Conservation (phyloP, 2,329 filamentous ascomycete species). For the Escovopsis sp. region DNA sequence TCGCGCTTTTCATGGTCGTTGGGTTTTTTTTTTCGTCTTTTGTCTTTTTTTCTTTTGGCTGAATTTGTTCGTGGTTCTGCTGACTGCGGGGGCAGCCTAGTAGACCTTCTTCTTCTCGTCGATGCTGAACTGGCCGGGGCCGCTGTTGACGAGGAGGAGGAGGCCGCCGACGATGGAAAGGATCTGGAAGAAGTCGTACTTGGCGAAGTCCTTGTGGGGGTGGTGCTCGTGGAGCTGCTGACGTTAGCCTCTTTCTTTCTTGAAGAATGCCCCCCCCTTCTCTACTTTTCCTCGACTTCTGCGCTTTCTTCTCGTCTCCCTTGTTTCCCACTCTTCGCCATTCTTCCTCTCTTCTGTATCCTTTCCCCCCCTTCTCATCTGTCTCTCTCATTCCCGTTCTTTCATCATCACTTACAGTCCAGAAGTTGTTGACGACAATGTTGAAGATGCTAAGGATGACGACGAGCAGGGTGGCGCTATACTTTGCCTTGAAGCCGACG, state of each 20-base stretch:
- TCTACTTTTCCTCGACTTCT: no score
- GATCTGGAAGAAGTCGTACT: slow-evolving; percentile 99
- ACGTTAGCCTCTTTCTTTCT: no score
- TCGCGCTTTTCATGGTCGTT: background rate
- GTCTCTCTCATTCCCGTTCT: no score
- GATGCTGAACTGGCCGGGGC: slow-evolving; percentile 91
- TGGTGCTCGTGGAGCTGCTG: slow-evolving; percentile 83
- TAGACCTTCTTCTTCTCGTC: slow-evolving; percentile 99
- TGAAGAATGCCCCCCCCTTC: no score
- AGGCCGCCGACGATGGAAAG: slow-evolving; percentile 96
- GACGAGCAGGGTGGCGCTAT: slow-evolving; percentile 88
- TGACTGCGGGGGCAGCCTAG: slow-evolving; percentile 29
- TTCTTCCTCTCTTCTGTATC: no score
- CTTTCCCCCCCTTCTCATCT: no score
- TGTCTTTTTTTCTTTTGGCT: background rate
- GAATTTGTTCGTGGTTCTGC: background rate
- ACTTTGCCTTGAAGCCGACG: slow-evolving; percentile 99
- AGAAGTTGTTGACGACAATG: slow-evolving; percentile 97
- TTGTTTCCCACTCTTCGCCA: no score
- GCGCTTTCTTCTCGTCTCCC: no score
- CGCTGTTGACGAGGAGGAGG: slow-evolving; percentile 94
- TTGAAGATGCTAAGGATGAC: slow-evolving; percentile 96
- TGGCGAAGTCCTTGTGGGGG: slow-evolving; percentile 99
- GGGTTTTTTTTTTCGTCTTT: background rate
- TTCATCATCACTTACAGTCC: slow-evolving; percentile 57